Evolutionary conservation across 345 rosid species (phyloP).

Genomic region (Citrus glauca): DNA sequence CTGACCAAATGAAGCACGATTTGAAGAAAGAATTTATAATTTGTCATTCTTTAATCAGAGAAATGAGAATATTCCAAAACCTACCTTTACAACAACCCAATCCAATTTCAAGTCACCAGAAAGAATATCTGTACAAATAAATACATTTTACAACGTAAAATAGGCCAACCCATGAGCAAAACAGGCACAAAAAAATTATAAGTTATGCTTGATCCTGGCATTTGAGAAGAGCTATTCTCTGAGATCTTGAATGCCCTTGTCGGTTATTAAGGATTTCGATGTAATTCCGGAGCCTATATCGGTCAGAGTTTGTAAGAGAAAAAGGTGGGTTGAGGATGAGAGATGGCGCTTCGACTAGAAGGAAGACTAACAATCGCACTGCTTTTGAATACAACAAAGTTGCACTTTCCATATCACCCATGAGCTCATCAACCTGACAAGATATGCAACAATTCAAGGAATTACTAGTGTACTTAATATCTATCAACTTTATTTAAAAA

Average conservation of each 20-base stretch:
- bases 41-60: slow-evolving; percentile 14
- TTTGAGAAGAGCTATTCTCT: slow-evolving; percentile 32
- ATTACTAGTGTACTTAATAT: background rate
- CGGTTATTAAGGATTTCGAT: slow-evolving; percentile 68
- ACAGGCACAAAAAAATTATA: background rate
- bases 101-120: slow-evolving; percentile 23
- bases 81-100: slow-evolving; percentile 21
- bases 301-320: slow-evolving; percentile 82
- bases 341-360: slow-evolving; percentile 86
- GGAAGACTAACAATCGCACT: slow-evolving; percentile 64
- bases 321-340: slow-evolving; percentile 83
- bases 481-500: background rate
- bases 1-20: background rate
- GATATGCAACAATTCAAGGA: background rate
- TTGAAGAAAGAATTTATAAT: background rate
- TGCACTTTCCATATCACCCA: slow-evolving; percentile 70
- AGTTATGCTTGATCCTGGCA: background rate
- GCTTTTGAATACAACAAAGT: slow-evolving; percentile 62
- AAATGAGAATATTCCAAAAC: slow-evolving; percentile 36
- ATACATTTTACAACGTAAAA: slow-evolving; percentile 30
- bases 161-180: background rate
- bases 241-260: slow-evolving; percentile 53
- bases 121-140: slow-evolving; percentile 16
- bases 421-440: slow-evolving; percentile 71
- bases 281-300: slow-evolving; percentile 61